Conservation (phyloP, 441 rosid species). For the Corymbia citriodora region DNA sequence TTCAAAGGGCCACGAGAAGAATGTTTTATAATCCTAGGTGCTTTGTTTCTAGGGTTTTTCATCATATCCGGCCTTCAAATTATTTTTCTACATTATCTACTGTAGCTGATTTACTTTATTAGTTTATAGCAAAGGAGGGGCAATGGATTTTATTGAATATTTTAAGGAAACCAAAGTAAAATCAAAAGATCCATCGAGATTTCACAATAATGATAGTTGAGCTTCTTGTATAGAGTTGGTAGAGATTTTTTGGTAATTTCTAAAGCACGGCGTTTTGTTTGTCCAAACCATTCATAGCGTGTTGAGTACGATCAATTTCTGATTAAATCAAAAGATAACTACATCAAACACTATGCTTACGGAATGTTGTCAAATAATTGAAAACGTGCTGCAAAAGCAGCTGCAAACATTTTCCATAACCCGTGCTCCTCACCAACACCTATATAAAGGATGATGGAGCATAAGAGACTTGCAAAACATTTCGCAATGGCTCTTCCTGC, state of each 20-base stretch:
- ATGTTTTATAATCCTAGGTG: background rate
- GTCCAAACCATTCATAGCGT: background rate
- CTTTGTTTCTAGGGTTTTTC: no score
- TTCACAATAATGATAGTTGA: background rate
- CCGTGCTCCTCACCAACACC: background rate
- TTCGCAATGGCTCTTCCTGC: background rate
- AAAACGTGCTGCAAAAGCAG: background rate
- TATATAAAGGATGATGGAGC: background rate
- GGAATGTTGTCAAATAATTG: background rate
- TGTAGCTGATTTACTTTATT: background rate
- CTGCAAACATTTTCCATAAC: background rate
- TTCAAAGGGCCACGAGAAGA: no score
- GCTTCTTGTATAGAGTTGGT: background rate
- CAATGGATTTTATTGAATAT: no score
- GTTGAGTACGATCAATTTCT: background rate
- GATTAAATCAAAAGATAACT: no score
- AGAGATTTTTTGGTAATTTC: no score
- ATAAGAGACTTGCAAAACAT: background rate
- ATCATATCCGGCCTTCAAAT: background rate
- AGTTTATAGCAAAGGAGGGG: background rate
- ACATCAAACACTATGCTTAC: background rate
- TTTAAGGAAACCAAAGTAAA: no score
- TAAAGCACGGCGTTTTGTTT: no score
- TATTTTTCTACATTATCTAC: background rate
- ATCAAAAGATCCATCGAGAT: background rate